Evolutionary conservation across 768 basidiomycete species (phyloP).

Genomic region (Gloeostereum incarnatum): DNA sequence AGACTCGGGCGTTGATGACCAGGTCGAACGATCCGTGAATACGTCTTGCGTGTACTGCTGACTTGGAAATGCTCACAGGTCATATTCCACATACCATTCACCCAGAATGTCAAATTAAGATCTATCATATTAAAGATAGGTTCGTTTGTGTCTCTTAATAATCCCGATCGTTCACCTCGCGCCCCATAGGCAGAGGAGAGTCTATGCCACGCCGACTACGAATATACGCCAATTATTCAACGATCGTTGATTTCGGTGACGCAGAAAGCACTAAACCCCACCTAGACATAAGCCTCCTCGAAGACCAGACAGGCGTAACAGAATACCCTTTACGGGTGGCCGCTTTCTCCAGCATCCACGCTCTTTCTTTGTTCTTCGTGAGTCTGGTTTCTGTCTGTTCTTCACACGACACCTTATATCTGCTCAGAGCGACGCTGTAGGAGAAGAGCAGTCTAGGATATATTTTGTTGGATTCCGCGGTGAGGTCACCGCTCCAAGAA

Average conservation of each 20-base stretch:
- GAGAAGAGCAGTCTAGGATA: slow-evolving; percentile 54
- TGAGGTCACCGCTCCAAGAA: slow-evolving; percentile 42
- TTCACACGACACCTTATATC: not conserved
- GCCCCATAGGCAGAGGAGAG: slow-evolving; percentile 59
- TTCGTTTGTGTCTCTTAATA: slow-evolving; percentile 16
- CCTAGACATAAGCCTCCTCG: slow-evolving; percentile 58
- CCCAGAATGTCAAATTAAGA: slow-evolving; percentile 64
- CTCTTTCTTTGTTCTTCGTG: slow-evolving; percentile 75
- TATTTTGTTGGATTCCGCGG: slow-evolving; percentile 85
- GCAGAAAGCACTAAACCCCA: slow-evolving; percentile 63
- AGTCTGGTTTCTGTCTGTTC: slow-evolving; percentile 18
- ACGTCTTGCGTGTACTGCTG: slow-evolving; percentile 2
- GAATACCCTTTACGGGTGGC: slow-evolving; percentile 76
- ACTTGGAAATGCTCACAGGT: slow-evolving; percentile 33
- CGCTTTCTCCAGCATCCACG: slow-evolving; percentile 66
- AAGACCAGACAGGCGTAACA: slow-evolving; percentile 57
- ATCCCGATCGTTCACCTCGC: slow-evolving; percentile 1
- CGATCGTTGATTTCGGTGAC: slow-evolving; percentile 71
- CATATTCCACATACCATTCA: slow-evolving; percentile 77
- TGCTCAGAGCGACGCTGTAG: slow-evolving; percentile 53
- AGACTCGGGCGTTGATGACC: slow-evolving; percentile 80
- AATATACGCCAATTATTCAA: slow-evolving; percentile 65
- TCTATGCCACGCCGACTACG: slow-evolving; percentile 65
- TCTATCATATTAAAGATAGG: slow-evolving; percentile 74
- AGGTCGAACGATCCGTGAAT: slow-evolving; percentile 33